Evolutionary conservation across 1,139 yeast genomes (phyloP).

Genomic region (Lipomyces yarrowii): DNA sequence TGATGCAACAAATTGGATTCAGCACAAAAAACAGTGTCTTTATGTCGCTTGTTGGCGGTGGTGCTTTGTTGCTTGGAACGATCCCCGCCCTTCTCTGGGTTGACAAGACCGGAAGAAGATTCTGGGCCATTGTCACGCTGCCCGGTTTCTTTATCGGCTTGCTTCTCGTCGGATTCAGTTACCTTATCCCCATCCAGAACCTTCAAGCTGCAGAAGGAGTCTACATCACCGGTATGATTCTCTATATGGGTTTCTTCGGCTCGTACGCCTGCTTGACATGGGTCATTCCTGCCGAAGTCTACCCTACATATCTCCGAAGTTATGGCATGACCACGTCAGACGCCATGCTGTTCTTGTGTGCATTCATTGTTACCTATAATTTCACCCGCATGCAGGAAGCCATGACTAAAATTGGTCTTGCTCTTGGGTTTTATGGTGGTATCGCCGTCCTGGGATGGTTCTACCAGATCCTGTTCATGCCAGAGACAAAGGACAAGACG

Average conservation of each 20-base stretch:
- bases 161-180: constrained; percentile 59
- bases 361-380: constrained; percentile 63
- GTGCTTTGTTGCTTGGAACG: constrained; percentile 59
- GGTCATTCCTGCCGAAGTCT: constrained; percentile 61
- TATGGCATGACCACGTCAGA: constrained; percentile 58
- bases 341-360: constrained; percentile 57
- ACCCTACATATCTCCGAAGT: constrained; percentile 55
- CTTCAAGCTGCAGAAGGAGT: constrained; percentile 56
- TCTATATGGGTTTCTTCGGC: constrained; percentile 65
- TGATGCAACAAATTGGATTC: constrained; percentile 52
- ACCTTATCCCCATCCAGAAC: constrained; percentile 46
- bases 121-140: constrained; percentile 49
- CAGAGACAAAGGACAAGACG: constrained; percentile 62
- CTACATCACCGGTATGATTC: constrained; percentile 57
- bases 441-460: constrained; percentile 59
- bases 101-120: constrained; percentile 62
- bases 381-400: constrained; percentile 57
- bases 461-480: constrained; percentile 54
- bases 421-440: constrained; percentile 66
- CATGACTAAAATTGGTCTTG: constrained; percentile 60
- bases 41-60: constrained; percentile 66
- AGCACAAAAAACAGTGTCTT: constrained; percentile 50
- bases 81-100: constrained; percentile 63
- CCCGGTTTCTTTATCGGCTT: constrained; percentile 60
- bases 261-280: constrained; percentile 65